Evolutionary conservation across 371 early-diverging fungal genomes (phyloP).

Genomic region (Mucor velutinosus): DNA sequence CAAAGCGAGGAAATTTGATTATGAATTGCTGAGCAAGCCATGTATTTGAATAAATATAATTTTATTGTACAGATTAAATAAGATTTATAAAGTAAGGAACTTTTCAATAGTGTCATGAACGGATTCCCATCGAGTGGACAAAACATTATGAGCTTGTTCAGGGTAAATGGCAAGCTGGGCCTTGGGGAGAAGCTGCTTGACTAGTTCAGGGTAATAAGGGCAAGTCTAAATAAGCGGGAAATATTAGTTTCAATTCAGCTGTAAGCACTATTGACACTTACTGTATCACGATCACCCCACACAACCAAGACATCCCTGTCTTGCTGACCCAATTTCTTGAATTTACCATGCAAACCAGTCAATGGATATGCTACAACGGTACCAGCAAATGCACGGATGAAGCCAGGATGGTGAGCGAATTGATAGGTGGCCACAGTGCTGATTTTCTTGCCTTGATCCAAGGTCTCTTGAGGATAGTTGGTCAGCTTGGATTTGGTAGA

Average conservation of each 20-base stretch:
- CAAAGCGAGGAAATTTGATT: slow-evolving; percentile 57
- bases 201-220: slow-evolving; percentile 25
- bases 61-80: background rate
- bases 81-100: slow-evolving; percentile 8
- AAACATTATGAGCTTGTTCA: slow-evolving; percentile 39
- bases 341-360: slow-evolving; percentile 33
- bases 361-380: slow-evolving; percentile 48
- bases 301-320: slow-evolving; percentile 32
- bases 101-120: slow-evolving; percentile 12
- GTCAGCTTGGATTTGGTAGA: background rate
- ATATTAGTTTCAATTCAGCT: background rate
- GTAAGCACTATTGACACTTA: slow-evolving; percentile 7
- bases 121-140: slow-evolving; percentile 22
- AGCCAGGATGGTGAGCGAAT: slow-evolving; percentile 48
- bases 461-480: slow-evolving; percentile 1
- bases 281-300: slow-evolving; percentile 52
- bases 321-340: slow-evolving; percentile 34
- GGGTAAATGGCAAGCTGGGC: slow-evolving; percentile 25
- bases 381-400: slow-evolving; percentile 44
- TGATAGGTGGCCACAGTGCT: slow-evolving; percentile 27
- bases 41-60: slow-evolving; percentile 9
- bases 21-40: slow-evolving; percentile 59
- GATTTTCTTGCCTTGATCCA: background rate
- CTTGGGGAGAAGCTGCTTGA: slow-evolving; percentile 30
- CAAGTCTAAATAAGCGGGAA: slow-evolving; percentile 26